phyloP scores from a whole-genome alignment of 2,329 filamentous ascomycete genomes.

The Alternaria dauci region DNA sequence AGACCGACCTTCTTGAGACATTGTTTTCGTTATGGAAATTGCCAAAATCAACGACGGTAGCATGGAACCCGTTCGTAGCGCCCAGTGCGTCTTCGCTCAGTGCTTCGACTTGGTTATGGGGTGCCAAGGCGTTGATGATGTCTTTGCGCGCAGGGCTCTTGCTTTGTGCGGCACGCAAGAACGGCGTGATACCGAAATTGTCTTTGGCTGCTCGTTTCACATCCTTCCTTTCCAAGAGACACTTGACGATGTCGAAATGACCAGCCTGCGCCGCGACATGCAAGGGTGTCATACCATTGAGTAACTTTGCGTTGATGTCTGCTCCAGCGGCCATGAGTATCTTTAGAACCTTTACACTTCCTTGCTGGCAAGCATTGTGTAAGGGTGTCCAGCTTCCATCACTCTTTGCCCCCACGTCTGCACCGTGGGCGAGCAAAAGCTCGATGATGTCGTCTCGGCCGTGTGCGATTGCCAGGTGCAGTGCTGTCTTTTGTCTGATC shows the following conservation, averaged over 20 bases:
- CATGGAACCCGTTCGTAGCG: slow-evolving; percentile 50
- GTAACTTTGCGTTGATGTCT: slow-evolving; percentile 43
- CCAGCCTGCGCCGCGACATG: slow-evolving; percentile 50
- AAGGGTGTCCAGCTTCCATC: slow-evolving; percentile 47
- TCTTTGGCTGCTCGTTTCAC: slow-evolving; percentile 53
- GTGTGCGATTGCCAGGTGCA: slow-evolving; percentile 47
- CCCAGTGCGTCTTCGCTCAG: slow-evolving; percentile 46
- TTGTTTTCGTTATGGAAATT: slow-evolving; percentile 49
- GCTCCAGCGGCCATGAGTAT: slow-evolving; percentile 44
- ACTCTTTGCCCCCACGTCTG: slow-evolving; percentile 45
- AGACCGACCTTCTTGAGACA: slow-evolving; percentile 44
- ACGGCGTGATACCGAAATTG: slow-evolving; percentile 55
- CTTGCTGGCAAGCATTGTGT: slow-evolving; percentile 48
- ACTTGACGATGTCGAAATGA: slow-evolving; percentile 48
- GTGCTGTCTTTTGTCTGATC: slow-evolving; percentile 46
- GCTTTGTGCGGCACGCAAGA: slow-evolving; percentile 54
- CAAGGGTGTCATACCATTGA: slow-evolving; percentile 50
- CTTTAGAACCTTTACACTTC: slow-evolving; percentile 42
- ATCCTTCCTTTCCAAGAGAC: slow-evolving; percentile 46
- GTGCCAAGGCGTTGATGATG: slow-evolving; percentile 54
- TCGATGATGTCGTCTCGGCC: slow-evolving; percentile 49
- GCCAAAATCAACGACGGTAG: slow-evolving; percentile 52
- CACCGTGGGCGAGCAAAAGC: slow-evolving; percentile 40
- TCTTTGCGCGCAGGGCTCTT: slow-evolving; percentile 44
- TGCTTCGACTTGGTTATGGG: slow-evolving; percentile 51